phyloP scores from a whole-genome alignment of 805 yeast species.

The Myxozyma geophila region DNA sequence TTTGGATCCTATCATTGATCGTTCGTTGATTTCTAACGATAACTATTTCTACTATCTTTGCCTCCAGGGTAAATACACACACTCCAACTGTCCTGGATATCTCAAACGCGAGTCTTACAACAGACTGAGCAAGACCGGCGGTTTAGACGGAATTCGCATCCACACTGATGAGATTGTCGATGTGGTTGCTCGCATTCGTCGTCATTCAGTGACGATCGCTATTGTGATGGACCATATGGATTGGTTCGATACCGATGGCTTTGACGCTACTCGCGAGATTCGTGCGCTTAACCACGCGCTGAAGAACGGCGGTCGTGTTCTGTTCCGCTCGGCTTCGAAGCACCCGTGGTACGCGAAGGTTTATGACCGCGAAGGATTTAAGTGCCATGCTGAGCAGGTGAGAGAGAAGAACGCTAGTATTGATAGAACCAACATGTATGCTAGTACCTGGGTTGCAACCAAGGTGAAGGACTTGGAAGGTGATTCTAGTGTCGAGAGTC shows the following conservation, averaged over 20 bases:
- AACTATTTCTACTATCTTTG: slow-evolving; percentile 79
- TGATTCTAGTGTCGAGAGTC: slow-evolving; percentile 19
- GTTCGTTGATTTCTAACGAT: slow-evolving; percentile 67
- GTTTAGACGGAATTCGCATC: slow-evolving; percentile 70
- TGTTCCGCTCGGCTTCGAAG: slow-evolving; percentile 74
- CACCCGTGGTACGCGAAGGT: slow-evolving; percentile 77
- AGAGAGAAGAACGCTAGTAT: slow-evolving; percentile 67
- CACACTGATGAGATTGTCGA: slow-evolving; percentile 82
- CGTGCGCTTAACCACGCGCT: slow-evolving; percentile 65
- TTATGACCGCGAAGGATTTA: slow-evolving; percentile 70
- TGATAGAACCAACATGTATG: slow-evolving; percentile 85
- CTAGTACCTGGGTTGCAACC: slow-evolving; percentile 73
- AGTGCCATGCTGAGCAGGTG: slow-evolving; percentile 69
- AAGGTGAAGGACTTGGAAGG: slow-evolving; percentile 28
- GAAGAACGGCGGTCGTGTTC: slow-evolving; percentile 69
- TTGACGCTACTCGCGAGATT: slow-evolving; percentile 69
- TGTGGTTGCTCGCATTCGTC: slow-evolving; percentile 67
- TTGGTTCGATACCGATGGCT: slow-evolving; percentile 75
- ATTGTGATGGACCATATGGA: slow-evolving; percentile 92
- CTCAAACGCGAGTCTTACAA: slow-evolving; percentile 63
- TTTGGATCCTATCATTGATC: slow-evolving; percentile 70
- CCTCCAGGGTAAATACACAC: slow-evolving; percentile 63
- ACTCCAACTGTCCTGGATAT: slow-evolving; percentile 75
- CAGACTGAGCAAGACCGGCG: slow-evolving; percentile 53
- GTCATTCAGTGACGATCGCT: slow-evolving; percentile 70